Evolutionary conservation across 2,329 filamentous ascomycete species (phyloP).

Genomic region (Dryadomyces quercivorus): DNA sequence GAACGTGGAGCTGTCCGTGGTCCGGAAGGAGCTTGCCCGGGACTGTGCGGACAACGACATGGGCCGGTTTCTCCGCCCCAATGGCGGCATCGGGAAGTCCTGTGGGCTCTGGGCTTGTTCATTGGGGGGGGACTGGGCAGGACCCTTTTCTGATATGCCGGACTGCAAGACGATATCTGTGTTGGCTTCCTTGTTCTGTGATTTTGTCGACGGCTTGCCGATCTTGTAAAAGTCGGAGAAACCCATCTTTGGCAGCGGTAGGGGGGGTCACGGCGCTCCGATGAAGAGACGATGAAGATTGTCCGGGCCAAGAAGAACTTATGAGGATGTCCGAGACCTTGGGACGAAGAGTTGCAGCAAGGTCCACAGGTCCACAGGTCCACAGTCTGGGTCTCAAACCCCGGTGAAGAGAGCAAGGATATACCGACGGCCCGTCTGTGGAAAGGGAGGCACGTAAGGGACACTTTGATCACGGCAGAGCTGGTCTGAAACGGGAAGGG

Average conservation of each 20-base stretch:
- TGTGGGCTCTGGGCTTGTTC: background rate
- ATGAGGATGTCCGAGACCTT: background rate
- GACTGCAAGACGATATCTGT: background rate
- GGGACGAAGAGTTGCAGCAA: too few relatives aligned
- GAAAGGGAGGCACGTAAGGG: too few relatives aligned
- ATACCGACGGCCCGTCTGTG: too few relatives aligned
- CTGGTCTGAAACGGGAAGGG: too few relatives aligned
- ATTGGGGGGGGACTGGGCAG: background rate
- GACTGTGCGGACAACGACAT: slow-evolving; percentile 39
- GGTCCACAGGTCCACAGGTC: too few relatives aligned
- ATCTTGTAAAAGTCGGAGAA: slow-evolving; percentile 3
- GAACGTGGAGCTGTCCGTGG: slow-evolving; percentile 38
- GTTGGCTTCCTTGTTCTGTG: background rate
- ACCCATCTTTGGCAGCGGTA: background rate
- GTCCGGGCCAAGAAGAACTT: background rate
- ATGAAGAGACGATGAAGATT: background rate
- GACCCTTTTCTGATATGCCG: slow-evolving; percentile 23
- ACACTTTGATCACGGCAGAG: too few relatives aligned
- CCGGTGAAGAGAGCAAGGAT: too few relatives aligned
- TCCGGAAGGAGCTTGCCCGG: slow-evolving; percentile 18
- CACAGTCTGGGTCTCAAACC: too few relatives aligned
- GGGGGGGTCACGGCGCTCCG: too few relatives aligned
- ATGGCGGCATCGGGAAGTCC: slow-evolving; percentile 4
- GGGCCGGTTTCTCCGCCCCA: slow-evolving; percentile 34
- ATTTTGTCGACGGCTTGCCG: background rate